These are phyloP conservation scores for Cyberlindnera samutprakarnensis DNA, from an alignment of 805 yeast species.

Conservation along the genomic window DNA sequence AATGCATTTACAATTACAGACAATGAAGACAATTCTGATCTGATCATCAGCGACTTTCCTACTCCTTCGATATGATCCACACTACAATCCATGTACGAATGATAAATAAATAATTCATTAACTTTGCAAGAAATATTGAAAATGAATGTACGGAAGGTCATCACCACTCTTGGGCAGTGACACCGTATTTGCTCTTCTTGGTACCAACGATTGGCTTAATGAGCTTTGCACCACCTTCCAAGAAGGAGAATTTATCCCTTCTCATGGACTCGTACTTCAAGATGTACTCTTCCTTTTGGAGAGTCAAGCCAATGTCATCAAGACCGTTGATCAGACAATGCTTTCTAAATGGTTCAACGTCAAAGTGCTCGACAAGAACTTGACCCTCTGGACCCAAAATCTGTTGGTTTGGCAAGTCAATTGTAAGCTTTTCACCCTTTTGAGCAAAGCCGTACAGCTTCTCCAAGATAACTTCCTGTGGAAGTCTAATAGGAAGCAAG, in stretches of 20 bases:
- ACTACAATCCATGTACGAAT: too few relatives aligned
- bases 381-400: slow-evolving; percentile 62
- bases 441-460: slow-evolving; percentile 78
- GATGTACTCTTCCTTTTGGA: slow-evolving; percentile 81
- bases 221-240: slow-evolving; percentile 79
- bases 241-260: slow-evolving; percentile 77
- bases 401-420: slow-evolving; percentile 84
- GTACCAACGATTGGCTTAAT: slow-evolving; percentile 60
- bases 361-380: slow-evolving; percentile 75
- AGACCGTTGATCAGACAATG: slow-evolving; percentile 92
- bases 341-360: slow-evolving; percentile 85
- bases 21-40: slow-evolving; percentile 21
- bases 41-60: slow-evolving; percentile 9
- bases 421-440: slow-evolving; percentile 57
- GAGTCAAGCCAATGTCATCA: slow-evolving; percentile 93
- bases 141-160: too few relatives aligned
- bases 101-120: too few relatives aligned
- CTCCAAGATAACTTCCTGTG: slow-evolving; percentile 61
- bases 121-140: too few relatives aligned
- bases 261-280: slow-evolving; percentile 67
- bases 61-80: too few relatives aligned
- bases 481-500: slow-evolving; percentile 85
- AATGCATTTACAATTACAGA: slow-evolving; percentile 57
- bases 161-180: slow-evolving; percentile 71
- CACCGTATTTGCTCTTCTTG: slow-evolving; percentile 60